Evolutionary conservation across 495 filamentous ascomycete genomes (phyloP), one percentile per base, ranked within the genome.

Genomic region (Tetracladium marchalianum): DNA sequence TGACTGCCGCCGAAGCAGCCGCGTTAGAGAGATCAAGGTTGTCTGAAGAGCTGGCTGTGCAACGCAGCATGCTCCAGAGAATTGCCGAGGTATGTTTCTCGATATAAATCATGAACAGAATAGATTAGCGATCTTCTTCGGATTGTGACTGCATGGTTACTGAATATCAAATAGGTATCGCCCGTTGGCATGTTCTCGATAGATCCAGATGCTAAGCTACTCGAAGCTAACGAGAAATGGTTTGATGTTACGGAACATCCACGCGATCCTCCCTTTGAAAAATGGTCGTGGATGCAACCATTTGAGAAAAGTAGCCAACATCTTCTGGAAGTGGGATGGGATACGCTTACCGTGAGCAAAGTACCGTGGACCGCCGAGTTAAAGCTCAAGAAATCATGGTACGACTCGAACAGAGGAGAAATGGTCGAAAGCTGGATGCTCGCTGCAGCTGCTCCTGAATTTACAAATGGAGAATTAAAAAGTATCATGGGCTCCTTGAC

Each of bases 401-500:
- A 38, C 31, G 53, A 56, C 37, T 31, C 50, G n/a, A 40, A 40
- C 4, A 50, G 51, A 7, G 53, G 53, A 9, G 59, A 60, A 27
- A 42, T 50, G 11, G 27, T 53, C 17, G 60, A 61, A 22, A 53
- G 51, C 35, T 57, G 54, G 50, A 44, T 53, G 11, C 31, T 50
- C 13, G 41, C 32, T 11, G 41, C 46, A 0, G 32, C 31, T 32
- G 41, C 50, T 19, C 54, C 54, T 11, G 50, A 57, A 34, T 53
- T 50, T 18, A 16, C 34, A 10, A 32, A 50, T 17, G 46, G 54
- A 9, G 34, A 42, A 17, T 22, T 57, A 1, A 50, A 44, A 13
- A 50, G 27, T 31, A 39, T 57, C 13, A 50, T 53, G 47, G 54
- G 46, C 8, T 41, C 46, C 7, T 47, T 73, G 39, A 69, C 84